Evolutionary conservation across 306 rosid species (phyloP).

Genomic region (Leucaena leucocephala): DNA sequence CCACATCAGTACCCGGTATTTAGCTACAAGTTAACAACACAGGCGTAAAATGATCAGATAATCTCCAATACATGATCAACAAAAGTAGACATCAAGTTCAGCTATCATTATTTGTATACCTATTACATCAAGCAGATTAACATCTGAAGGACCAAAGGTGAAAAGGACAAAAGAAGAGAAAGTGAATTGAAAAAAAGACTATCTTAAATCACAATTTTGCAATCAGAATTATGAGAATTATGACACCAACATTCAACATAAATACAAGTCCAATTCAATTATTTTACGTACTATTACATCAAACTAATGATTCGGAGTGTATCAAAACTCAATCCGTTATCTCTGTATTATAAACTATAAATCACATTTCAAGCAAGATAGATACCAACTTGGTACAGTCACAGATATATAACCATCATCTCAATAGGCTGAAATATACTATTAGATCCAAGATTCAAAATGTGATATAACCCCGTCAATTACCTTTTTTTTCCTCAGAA

Average conservation of each 20-base stretch:
- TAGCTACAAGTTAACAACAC: constrained; percentile 16
- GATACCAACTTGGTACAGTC: constrained; percentile 10
- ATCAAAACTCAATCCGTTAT: constrained; percentile 23
- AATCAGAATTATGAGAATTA: neutral
- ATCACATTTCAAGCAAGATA: neutral
- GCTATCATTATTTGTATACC: neutral
- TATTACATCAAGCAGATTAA: neutral
- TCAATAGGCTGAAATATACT: constrained; percentile 7
- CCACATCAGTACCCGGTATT: neutral
- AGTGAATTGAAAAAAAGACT: constrained; percentile 8
- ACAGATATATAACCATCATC: constrained; percentile 10
- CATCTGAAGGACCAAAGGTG: constrained; percentile 20
- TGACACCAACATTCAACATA: constrained; percentile 11
- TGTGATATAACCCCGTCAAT: constrained; percentile 23
- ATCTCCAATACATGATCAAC: constrained; percentile 24
- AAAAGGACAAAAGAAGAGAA: constrained; percentile 20
- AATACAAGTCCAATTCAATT: constrained; percentile 17
- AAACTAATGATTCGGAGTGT: constrained; percentile 1
- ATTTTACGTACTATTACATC: neutral
- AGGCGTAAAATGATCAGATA: constrained; percentile 26
- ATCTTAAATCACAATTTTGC: constrained; percentile 14
- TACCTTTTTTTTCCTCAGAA: constrained; percentile 62
- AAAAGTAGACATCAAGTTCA: constrained; percentile 19
- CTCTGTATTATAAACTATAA: neutral
- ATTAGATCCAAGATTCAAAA: constrained; percentile 10